Base-by-base conservation (phyloP, 2,329 filamentous ascomycete species). In the Aspergillus pseudonomiae region DNA sequence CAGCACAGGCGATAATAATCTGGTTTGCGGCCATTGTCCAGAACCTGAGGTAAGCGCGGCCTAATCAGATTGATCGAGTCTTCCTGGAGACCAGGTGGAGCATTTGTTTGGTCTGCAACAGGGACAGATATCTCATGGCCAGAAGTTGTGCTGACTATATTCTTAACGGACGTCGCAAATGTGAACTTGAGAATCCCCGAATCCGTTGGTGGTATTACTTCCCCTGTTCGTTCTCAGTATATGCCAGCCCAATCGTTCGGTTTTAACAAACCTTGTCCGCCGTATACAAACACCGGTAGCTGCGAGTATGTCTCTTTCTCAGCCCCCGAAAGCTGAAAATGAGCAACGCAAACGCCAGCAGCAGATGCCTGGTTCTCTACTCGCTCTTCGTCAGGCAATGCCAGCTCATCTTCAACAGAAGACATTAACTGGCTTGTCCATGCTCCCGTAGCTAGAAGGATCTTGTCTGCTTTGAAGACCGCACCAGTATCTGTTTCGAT, bases 161-260 rank as follows among this genome's bases (percentile, higher is more conserved):
- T 88, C 46, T 81, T 85, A 70, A 89, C 85, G 60, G 85, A 86
- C 24, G 83, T 80, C 57, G 87, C 81, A 69, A 86, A 86, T 63
- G 87, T 88, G 77, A 88, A 87, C 72, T 89, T 89, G 63, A 89
- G 79, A 2, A 84, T 77, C 1, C 84, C 82, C 36, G 83, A 77
- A 4, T 73, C 67, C 10, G 83, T 83, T 16, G 82, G 82, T 1
- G 82, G 83, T 6, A 85, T 79, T 4, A 83, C 77, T 68, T 84
- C 82, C 4, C 76, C 71, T 75, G 58, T 48, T 14, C 4, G 28
- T 11, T 11, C 24, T 64, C 43, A 64, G 50, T 39, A 7, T 7
- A 45, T 5, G 3, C 4, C 11, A 4, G 19, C 4, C 6, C 1
- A 10, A 16, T 54, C 1, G 3, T 19, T 41, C 3, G 28, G 9